Conservation (phyloP, 495 filamentous ascomycete genomes). For the Chaetomium fimeti region DNA sequence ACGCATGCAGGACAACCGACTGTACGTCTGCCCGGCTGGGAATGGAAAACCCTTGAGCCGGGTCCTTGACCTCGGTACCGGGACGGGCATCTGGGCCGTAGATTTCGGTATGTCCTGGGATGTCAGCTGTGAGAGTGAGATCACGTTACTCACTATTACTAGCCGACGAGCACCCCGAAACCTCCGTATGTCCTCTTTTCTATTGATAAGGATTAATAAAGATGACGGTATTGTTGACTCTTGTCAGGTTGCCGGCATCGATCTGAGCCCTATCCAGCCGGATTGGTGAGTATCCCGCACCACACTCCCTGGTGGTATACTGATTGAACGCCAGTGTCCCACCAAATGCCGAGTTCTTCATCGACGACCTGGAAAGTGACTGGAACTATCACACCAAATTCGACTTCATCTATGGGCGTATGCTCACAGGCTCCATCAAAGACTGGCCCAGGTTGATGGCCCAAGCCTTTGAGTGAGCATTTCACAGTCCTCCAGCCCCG, state of each 20-base stretch:
- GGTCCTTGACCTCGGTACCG: slow-evolving; percentile 60
- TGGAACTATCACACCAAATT: slow-evolving; percentile 38
- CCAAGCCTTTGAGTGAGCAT: slow-evolving; percentile 18
- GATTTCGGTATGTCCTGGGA: slow-evolving; percentile 33
- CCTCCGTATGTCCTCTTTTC: neutral
- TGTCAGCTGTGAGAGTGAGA: neutral
- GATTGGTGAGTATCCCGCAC: slow-evolving; percentile 24
- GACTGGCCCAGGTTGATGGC: slow-evolving; percentile 47
- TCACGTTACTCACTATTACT: neutral
- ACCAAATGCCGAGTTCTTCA: slow-evolving; percentile 38
- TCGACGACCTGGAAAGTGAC: slow-evolving; percentile 54
- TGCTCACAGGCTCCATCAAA: slow-evolving; percentile 47
- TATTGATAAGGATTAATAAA: neutral
- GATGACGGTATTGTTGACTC: neutral
- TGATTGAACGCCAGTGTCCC: neutral
- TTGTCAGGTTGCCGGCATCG: slow-evolving; percentile 53
- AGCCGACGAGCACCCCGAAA: neutral
- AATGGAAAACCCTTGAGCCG: slow-evolving; percentile 10
- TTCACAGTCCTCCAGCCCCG: neutral
- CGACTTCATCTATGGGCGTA: slow-evolving; percentile 38
- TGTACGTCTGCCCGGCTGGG: slow-evolving; percentile 7
- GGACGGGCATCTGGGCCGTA: slow-evolving; percentile 51
- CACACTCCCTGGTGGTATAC: neutral
- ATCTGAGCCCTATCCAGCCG: slow-evolving; percentile 40
- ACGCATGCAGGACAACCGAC: slow-evolving; percentile 12